Evolutionary conservation across 768 basidiomycete species (phyloP).

Genomic region (Hortiboletus flavorubellus): DNA sequence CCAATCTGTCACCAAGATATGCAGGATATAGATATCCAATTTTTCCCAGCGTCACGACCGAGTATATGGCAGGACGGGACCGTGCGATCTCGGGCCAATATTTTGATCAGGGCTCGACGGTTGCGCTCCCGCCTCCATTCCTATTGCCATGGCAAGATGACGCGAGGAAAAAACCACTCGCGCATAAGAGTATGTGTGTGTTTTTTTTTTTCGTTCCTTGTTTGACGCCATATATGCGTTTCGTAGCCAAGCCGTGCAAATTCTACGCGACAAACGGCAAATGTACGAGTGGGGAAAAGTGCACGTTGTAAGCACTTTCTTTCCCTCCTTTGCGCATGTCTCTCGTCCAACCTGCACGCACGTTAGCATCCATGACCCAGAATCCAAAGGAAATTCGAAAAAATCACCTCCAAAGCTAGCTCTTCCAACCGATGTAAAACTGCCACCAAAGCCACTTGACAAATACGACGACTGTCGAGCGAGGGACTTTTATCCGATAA

Average conservation of each 20-base stretch:
- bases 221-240: neutral
- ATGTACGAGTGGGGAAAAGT: constrained; percentile 53
- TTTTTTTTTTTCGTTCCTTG: neutral
- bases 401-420: neutral
- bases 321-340: neutral
- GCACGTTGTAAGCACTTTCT: constrained; percentile 52
- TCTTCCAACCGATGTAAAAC: constrained; percentile 5
- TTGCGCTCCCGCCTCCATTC: neutral
- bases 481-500: constrained; percentile 59
- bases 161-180: constrained; percentile 18
- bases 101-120: neutral
- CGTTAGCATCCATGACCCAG: constrained; percentile 45
- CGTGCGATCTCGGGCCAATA: constrained; percentile 11
- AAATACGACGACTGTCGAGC: constrained; percentile 36
- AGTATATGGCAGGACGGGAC: constrained; percentile 1
- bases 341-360: neutral
- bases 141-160: constrained; percentile 15
- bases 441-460: constrained; percentile 28
- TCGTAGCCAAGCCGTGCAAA: constrained; percentile 57
- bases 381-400: neutral
- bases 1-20: constrained; percentile 12
- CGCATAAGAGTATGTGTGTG: constrained; percentile 28
- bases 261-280: constrained; percentile 44
- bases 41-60: constrained; percentile 13
- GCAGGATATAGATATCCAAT: constrained; percentile 10